Percentiles rank a stretch among this genome's conserved stretches.
These are phyloP conservation scores for Cladorrhinum sp. DNA, from an alignment of 2,329 filamentous ascomycete genomes.

Conservation along the genomic window DNA sequence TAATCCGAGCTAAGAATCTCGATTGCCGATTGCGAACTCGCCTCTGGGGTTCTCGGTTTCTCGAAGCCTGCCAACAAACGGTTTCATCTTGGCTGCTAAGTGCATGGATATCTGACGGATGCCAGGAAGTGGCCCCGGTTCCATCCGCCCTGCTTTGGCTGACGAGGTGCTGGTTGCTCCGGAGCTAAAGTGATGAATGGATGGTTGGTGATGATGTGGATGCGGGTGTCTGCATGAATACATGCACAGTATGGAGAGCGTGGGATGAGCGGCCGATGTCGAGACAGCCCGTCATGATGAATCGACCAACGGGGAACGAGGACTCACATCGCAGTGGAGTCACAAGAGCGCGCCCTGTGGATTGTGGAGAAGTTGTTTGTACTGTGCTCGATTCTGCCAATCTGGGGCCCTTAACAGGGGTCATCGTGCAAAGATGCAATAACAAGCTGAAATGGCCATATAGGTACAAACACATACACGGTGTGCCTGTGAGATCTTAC, in stretches of 20 bases:
- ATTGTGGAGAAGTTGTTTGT: not conserved
- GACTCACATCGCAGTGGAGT: not conserved
- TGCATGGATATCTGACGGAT: not conserved
- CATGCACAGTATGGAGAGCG: not conserved
- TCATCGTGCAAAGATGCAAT: slow-evolving; percentile 15
- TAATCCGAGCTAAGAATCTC: not conserved
- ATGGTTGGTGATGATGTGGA: not conserved
- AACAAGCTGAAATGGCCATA: slow-evolving; percentile 6
- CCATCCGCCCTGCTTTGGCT: not conserved
- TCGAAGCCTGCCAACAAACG: not conserved
- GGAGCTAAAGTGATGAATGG: not conserved
- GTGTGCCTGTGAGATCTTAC: not conserved
- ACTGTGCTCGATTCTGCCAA: not conserved
- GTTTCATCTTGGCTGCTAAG: not conserved
- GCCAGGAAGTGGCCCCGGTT: not conserved
- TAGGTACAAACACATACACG: not conserved
- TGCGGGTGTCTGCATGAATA: not conserved
- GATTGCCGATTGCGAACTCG: not conserved
- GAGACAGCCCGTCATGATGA: slow-evolving; percentile 7
- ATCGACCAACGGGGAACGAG: slow-evolving; percentile 14
- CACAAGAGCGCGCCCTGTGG: not conserved
- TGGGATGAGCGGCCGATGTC: too few species aligned
- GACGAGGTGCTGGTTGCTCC: not conserved
- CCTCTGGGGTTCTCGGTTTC: not conserved
- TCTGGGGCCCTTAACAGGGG: not conserved